Conservation (phyloP, 139 green algal genomes). For the Nannochloris sp. region DNA sequence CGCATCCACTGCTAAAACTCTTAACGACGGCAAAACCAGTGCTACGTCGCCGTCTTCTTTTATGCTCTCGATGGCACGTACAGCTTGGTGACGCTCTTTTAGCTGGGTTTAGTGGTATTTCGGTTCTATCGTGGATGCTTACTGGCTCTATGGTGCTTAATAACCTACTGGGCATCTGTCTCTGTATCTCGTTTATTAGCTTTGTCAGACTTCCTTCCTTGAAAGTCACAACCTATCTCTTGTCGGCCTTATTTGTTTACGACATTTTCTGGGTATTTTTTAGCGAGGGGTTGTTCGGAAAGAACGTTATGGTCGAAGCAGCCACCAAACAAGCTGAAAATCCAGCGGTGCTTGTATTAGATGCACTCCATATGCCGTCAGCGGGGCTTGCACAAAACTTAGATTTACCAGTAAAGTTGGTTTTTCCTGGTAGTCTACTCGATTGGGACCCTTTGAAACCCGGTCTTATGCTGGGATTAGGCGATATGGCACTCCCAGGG, state of each 20-base stretch:
- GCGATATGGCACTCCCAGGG: conserved; percentile 11
- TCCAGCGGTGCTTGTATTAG: background rate
- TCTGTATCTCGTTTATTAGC: conserved; percentile 11
- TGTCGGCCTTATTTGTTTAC: conserved; percentile 10
- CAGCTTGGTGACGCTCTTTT: background rate
- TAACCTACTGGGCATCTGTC: conserved; percentile 6
- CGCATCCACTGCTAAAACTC: background rate
- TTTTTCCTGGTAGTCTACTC: background rate
- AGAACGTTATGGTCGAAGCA: conserved; percentile 11
- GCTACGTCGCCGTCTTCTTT: background rate
- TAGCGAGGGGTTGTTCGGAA: conserved; percentile 3
- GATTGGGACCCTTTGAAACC: background rate
- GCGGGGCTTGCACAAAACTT: background rate
- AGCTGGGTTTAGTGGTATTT: background rate
- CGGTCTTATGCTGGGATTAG: conserved; percentile 7
- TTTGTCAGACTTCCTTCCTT: conserved; percentile 17
- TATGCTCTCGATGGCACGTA: background rate
- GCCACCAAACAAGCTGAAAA: conserved; percentile 2
- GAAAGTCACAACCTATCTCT: conserved; percentile 6
- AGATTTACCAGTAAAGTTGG: conserved; percentile 14
- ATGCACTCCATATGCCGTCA: conserved; percentile 1
- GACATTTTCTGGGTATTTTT: conserved; percentile 28
- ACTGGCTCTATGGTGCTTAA: conserved; percentile 19
- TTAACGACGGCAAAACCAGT: background rate
- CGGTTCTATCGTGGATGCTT: background rate